Evolutionary conservation across 305 asterid genomes (phyloP).

Genomic region (Andrographis paniculata): DNA sequence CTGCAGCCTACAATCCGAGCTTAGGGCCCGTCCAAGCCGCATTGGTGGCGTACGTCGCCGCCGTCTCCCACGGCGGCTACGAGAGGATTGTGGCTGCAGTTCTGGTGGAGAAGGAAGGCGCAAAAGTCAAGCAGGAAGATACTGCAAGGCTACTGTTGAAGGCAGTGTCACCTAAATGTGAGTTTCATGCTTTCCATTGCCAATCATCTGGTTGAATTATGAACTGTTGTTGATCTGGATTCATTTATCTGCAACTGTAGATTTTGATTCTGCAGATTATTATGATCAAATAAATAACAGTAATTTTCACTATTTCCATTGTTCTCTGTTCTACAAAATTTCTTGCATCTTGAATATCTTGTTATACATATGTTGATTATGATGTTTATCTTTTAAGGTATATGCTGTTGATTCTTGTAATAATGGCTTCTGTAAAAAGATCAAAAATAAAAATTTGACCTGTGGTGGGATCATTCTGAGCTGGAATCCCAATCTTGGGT

Average conservation of each 20-base stretch:
- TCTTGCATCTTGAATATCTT: too few species aligned
- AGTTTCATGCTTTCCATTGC: constrained; percentile 42
- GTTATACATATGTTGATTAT: too few species aligned
- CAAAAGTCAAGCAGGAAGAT: constrained; percentile 61
- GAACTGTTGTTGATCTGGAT: constrained; percentile 7
- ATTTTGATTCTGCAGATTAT: constrained; percentile 16
- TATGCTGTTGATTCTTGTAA: too few species aligned
- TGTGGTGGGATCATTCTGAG: too few species aligned
- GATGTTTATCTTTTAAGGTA: too few species aligned
- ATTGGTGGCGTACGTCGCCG: constrained; percentile 60
- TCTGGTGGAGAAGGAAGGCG: constrained; percentile 68
- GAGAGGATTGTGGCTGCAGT: constrained; percentile 73
- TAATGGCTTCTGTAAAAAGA: too few species aligned
- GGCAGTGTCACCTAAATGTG: constrained; percentile 58
- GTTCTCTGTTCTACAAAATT: neutral
- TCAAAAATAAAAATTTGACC: too few species aligned
- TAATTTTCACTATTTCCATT: constrained; percentile 2
- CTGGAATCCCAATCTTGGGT: too few species aligned
- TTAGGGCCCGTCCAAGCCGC: constrained; percentile 89
- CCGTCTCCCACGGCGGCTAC: constrained; percentile 69
- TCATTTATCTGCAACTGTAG: constrained; percentile 27
- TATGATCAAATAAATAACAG: constrained; percentile 21
- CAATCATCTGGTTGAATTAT: constrained; percentile 16
- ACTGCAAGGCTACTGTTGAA: constrained; percentile 58
- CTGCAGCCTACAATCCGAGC: constrained; percentile 93